These are phyloP conservation scores for Chrysanthemum seticuspe DNA, from an alignment of 129 eudicot genomes.

Conservation along the genomic window DNA sequence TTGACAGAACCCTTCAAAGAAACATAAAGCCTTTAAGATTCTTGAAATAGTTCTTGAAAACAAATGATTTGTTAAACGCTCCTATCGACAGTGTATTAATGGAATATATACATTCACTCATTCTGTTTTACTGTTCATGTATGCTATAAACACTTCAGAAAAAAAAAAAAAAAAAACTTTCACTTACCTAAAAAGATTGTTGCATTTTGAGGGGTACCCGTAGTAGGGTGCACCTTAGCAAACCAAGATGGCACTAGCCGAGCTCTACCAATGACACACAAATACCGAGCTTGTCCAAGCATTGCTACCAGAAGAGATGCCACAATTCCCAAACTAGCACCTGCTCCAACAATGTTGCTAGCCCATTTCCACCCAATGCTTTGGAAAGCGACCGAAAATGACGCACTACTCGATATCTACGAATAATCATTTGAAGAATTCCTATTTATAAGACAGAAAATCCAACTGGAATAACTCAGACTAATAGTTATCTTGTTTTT, in stretches of 20 bases:
- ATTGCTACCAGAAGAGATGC: constrained; percentile 74
- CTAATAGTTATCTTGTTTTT: constrained; percentile 22
- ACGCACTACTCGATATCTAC: constrained; percentile 58
- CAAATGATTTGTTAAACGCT: neutral
- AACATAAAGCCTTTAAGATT: constrained; percentile 9
- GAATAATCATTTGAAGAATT: constrained; percentile 44
- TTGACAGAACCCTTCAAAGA: constrained; percentile 58
- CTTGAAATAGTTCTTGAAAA: neutral
- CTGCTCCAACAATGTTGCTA: constrained; percentile 64
- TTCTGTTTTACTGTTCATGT: neutral
- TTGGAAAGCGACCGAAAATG: constrained; percentile 66
- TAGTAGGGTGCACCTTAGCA: constrained; percentile 70
- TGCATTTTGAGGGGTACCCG: constrained; percentile 72
- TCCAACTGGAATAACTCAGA: constrained; percentile 35
- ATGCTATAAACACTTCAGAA: neutral
- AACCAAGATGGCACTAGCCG: constrained; percentile 71
- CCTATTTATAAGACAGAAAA: constrained; percentile 41
- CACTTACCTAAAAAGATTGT: constrained; percentile 59
- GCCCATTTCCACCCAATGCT: constrained; percentile 72
- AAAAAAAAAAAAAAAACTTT: neutral
- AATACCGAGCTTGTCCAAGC: constrained; percentile 81
- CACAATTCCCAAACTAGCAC: constrained; percentile 65
- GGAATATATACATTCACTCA: neutral
- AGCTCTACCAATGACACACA: constrained; percentile 68
- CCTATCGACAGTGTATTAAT: neutral